phyloP scores from a whole-genome alignment of 192 early-diverging fungal genomes.

The Helicostylum pulchrum region DNA sequence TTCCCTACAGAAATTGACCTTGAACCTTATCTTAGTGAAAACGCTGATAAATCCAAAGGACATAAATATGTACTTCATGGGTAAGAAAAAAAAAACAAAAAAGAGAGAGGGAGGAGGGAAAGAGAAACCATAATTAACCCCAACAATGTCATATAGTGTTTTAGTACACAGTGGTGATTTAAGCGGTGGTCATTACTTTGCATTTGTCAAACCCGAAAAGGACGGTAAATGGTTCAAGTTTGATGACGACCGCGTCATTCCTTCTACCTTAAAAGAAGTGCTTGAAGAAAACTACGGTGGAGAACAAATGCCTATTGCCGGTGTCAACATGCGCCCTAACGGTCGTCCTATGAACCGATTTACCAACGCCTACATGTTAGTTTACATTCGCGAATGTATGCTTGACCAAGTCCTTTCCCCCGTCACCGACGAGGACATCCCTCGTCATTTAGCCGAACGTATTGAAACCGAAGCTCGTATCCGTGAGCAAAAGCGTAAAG shows the following conservation, averaged over 20 bases:
- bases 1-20: constrained; percentile 87
- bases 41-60: constrained; percentile 58
- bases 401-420: constrained; percentile 68
- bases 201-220: constrained; percentile 76
- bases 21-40: constrained; percentile 68
- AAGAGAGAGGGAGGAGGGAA: no score
- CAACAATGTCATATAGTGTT: constrained; percentile 55
- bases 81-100: constrained; percentile 30
- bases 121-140: neutral
- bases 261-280: constrained; percentile 73
- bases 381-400: constrained; percentile 85
- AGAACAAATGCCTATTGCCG: constrained; percentile 43
- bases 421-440: constrained; percentile 69
- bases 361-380: constrained; percentile 99
- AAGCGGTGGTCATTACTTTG: constrained; percentile 93
- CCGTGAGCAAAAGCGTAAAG: constrained; percentile 59
- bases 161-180: constrained; percentile 94
- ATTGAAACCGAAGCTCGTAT: constrained; percentile 63
- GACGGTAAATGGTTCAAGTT: constrained; percentile 86
- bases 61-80: constrained; percentile 86
- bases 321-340: constrained; percentile 36
- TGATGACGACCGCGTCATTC: constrained; percentile 93
- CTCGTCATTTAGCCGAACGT: constrained; percentile 60
- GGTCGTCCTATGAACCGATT: constrained; percentile 70
- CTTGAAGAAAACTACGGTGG: constrained; percentile 96